phyloP scores from a whole-genome alignment of 2,329 filamentous ascomycete genomes.

The Aspergillus oerlinghausenensis region DNA sequence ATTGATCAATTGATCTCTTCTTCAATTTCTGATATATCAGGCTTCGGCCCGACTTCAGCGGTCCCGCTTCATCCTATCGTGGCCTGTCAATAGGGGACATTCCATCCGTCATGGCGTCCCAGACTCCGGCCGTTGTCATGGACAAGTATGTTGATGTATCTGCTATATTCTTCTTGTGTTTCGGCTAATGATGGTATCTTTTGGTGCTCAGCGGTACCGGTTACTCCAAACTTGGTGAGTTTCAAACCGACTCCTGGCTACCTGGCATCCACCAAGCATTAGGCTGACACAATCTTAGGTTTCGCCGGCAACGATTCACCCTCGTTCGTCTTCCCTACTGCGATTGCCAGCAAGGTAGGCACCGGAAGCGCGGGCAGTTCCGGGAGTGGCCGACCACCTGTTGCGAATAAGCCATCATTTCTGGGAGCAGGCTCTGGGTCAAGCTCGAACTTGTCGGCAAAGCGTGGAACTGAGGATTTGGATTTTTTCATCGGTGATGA shows the following conservation, averaged over 20 bases:
- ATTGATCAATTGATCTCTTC: neutral
- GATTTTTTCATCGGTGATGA: constrained; percentile 99
- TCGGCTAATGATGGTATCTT: constrained; percentile 35
- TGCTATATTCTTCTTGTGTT: constrained; percentile 7
- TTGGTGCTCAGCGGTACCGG: constrained; percentile 76
- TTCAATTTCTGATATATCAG: neutral
- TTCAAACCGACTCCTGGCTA: constrained; percentile 3
- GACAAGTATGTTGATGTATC: constrained; percentile 77
- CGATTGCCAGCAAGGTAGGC: constrained; percentile 89
- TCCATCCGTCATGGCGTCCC: constrained; percentile 70
- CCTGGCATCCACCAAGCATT: constrained; percentile 11
- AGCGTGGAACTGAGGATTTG: constrained; percentile 93
- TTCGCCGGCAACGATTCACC: constrained; percentile 99
- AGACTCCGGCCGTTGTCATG: constrained; percentile 99
- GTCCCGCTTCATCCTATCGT: neutral
- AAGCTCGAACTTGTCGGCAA: constrained; percentile 75
- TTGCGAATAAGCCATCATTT: constrained; percentile 93
- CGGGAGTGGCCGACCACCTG: constrained; percentile 81
- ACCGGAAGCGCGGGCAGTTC: constrained; percentile 64
- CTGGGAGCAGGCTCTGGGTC: constrained; percentile 85
- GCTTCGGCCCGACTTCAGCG: neutral
- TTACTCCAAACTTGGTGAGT: constrained; percentile 94
- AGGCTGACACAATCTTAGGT: constrained; percentile 54
- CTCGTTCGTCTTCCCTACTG: constrained; percentile 98
- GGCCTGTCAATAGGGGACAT: neutral